Percentiles rank a stretch among this genome's conserved stretches.
Conservation (phyloP, 306 rosid species). For the Amphicarpaea edgeworthii region DNA sequence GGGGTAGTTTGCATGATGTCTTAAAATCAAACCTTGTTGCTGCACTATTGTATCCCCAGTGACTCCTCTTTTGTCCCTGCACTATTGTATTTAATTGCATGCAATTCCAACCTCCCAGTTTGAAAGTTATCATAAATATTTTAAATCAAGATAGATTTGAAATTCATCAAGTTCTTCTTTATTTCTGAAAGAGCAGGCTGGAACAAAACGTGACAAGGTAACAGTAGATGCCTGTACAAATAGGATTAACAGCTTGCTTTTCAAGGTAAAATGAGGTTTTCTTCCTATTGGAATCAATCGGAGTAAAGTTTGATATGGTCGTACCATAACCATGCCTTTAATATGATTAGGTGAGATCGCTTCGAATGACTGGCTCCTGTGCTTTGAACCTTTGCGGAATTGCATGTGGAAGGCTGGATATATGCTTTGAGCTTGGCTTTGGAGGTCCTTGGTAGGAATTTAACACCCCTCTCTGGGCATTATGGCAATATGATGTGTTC, state of each 20-base stretch:
- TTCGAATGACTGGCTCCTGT: conserved; percentile 84
- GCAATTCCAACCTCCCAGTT: not conserved
- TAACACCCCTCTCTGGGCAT: conserved; percentile 10
- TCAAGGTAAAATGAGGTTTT: conserved; percentile 60
- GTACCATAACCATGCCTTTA: conserved; percentile 34
- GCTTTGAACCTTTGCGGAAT: conserved; percentile 87
- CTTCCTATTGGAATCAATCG: conserved; percentile 2
- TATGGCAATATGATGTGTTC: conserved; percentile 7
- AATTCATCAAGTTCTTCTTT: conserved; percentile 36
- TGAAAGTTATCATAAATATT: conserved; percentile 3
- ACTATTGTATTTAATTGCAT: not conserved
- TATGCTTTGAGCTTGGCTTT: conserved; percentile 66
- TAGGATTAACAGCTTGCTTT: conserved; percentile 71
- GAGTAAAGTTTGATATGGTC: conserved; percentile 24
- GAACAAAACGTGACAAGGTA: conserved; percentile 72
- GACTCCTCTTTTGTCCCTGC: not conserved
- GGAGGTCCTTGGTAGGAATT: conserved; percentile 90
- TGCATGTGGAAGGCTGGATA: conserved; percentile 88
- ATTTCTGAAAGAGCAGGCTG: conserved; percentile 62
- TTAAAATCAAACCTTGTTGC: not conserved
- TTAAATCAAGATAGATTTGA: conserved; percentile 19
- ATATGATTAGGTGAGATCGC: conserved; percentile 79
- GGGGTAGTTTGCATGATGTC: not conserved
- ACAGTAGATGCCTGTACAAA: conserved; percentile 70
- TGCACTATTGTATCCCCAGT: not conserved